Percentiles rank a stretch among this genome's conserved stretches.
phyloP scores from a whole-genome alignment of 2,329 filamentous ascomycete species.

The Myriosclerotinia duriaeana region DNA sequence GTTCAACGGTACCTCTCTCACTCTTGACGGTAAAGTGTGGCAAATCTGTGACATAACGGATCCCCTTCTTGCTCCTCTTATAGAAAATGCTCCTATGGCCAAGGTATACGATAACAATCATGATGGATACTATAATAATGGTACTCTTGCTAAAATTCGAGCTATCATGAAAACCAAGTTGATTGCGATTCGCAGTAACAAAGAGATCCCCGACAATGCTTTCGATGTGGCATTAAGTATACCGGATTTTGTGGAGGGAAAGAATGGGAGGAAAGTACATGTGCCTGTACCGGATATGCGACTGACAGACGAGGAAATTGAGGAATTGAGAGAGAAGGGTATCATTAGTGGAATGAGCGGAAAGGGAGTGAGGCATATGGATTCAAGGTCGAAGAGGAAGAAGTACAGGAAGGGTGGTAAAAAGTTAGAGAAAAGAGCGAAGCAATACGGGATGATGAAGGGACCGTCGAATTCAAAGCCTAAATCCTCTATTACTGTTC shows the following conservation, averaged over 20 bases:
- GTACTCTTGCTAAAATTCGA: slow-evolving; percentile 79
- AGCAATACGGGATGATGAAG: slow-evolving; percentile 21
- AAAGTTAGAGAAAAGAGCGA: slow-evolving; percentile 1
- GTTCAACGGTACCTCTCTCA: slow-evolving; percentile 76
- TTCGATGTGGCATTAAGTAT: slow-evolving; percentile 47
- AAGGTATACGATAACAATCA: slow-evolving; percentile 56
- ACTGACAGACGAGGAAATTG: slow-evolving; percentile 33
- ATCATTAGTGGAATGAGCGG: slow-evolving; percentile 20
- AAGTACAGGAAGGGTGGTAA: slow-evolving; percentile 16
- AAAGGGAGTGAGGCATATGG: slow-evolving; percentile 26
- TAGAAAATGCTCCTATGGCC: slow-evolving; percentile 62
- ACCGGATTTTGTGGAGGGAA: slow-evolving; percentile 37
- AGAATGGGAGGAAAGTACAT: slow-evolving; percentile 29
- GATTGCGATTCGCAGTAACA: slow-evolving; percentile 60
- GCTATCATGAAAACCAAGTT: slow-evolving; percentile 88
- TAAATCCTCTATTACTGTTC: not conserved
- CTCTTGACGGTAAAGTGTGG: slow-evolving; percentile 84
- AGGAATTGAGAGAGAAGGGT: slow-evolving; percentile 26
- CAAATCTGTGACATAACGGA: slow-evolving; percentile 92
- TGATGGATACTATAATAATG: slow-evolving; percentile 83
- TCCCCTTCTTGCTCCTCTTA: slow-evolving; percentile 64
- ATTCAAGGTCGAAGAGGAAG: slow-evolving; percentile 26
- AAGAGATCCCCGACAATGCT: slow-evolving; percentile 50
- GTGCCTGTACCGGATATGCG: slow-evolving; percentile 38
- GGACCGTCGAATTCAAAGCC: slow-evolving; percentile 18